Evolutionary conservation across 148 eudicot species (phyloP), one percentile per base, ranked within the genome.

Genomic region (Arctostaphylos glauca): DNA sequence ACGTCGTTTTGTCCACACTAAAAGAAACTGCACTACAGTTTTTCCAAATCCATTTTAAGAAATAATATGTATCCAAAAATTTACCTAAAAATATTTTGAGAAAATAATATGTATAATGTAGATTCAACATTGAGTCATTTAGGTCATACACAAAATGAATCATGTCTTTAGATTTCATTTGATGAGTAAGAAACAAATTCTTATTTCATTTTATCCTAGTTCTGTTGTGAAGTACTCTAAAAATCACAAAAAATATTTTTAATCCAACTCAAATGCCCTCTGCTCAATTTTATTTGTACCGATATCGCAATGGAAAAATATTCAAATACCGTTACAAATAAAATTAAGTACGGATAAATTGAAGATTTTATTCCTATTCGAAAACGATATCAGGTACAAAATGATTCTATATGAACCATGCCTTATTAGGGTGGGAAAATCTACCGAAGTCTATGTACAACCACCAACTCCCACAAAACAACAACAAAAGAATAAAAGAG

Each of bases 381-480:
- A 19, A 52, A 52, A 8, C 54, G 12, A 8, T 52, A 8, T 9
- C 54, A 9, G 54, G 16, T 31, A 66, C 41, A 25, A 66, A 31
- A 6, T 66, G 44, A 0, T 66, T 66, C 71, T 66, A 31, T 66
- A 25, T 6, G 15, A 14, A 10, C 56, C 56, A 3, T 9, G 0
- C 13, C 2, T 52, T 14, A 3, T 4, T 12, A 12, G 16, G 44
- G 38, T 66, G 43, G 31, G 71, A 25, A 62, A 66, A 10, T 43
- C 71, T 66, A 66, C 25, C 71, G 10, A 64, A 66, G 43, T 31
- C 71, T 70, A 8, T 70, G 74, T 70, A 70, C 74, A 70, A 14
- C 76, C 10, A 46, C 13, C 14, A 43, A 44, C 50, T 18, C 13
- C 41, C 54, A 48, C 55, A 21, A 41, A 31, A 8, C 5, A 9